Percentiles rank a stretch among this genome's conserved stretches.
Conservation (phyloP, 2,329 filamentous ascomycete species). For the Fusarium sp. region DNA sequence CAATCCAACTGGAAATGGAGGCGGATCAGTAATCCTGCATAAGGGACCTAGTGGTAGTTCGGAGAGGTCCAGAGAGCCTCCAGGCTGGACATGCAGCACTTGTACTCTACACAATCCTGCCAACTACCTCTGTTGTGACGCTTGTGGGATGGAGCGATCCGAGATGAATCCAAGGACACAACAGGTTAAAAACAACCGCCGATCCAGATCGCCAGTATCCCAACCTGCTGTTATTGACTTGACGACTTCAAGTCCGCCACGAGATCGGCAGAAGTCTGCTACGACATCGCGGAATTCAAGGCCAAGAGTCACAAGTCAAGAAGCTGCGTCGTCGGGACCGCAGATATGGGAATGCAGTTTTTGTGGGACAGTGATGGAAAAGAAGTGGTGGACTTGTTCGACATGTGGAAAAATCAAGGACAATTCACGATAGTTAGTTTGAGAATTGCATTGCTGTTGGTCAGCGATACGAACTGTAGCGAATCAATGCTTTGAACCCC, state of each 20-base stretch:
- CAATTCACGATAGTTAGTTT: constrained; percentile 52
- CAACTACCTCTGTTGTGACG: constrained; percentile 66
- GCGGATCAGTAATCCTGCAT: constrained; percentile 49
- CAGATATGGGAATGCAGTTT: constrained; percentile 64
- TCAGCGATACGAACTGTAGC: constrained; percentile 13
- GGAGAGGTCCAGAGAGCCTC: constrained; percentile 19
- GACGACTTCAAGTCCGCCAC: constrained; percentile 51
- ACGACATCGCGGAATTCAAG: constrained; percentile 5
- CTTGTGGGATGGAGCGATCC: constrained; percentile 61
- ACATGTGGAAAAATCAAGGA: constrained; percentile 67
- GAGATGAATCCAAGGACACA: constrained; percentile 21
- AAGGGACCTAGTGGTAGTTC: constrained; percentile 15
- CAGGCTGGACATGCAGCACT: constrained; percentile 63
- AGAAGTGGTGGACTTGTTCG: constrained; percentile 68
- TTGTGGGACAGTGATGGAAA: constrained; percentile 64
- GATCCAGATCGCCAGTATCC: constrained; percentile 27
- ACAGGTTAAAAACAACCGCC: constrained; percentile 29
- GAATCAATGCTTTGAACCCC: constrained; percentile 25
- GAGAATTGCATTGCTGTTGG: constrained; percentile 4
- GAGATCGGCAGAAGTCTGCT: constrained; percentile 22
- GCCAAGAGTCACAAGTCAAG: constrained; percentile 4
- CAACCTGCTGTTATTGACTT: constrained; percentile 49
- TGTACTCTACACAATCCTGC: constrained; percentile 69
- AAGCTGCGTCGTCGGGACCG: constrained; percentile 28
- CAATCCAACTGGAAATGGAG: constrained; percentile 61